Base-by-base conservation (phyloP, 768 basidiomycete genomes). In the Collybia sp. region DNA sequence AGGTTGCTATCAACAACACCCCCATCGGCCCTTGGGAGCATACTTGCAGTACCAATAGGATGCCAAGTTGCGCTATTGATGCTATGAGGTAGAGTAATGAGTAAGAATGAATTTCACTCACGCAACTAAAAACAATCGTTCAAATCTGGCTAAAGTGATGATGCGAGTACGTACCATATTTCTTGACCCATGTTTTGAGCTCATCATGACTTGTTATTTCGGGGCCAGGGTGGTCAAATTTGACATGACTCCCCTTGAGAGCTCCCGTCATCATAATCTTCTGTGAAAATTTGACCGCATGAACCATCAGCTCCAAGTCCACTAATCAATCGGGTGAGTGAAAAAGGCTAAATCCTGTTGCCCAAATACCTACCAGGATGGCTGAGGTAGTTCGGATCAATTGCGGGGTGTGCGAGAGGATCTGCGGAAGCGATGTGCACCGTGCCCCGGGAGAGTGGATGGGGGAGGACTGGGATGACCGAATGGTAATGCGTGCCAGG, bases 1-100 rank as follows among this genome's bases (percentile, higher is more conserved):
- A 57, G 46, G 6, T 48, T 37, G 30, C 11, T 40, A 42, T 45
- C 41, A 6, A 57, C 51, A 1, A 57, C 56, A n/a, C 55, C 54
- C 49, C 9, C 39, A 16, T 12, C 4, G 13, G 15, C 12, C 11
- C 35, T 43, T 13, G 41, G 33, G 2, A 12, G 12, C 17, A 34
- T 18, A 12, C 13, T 35, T 20, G 13, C n/a, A 3, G 35, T 37
- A 18, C 35, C 35, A 18, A 18, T 3, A 4, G 17, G 13, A 10
- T 37, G 35, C 35, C n/a, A 37, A 4, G 25, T 25, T 25, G 25
- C 3, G 25, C 25, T 25, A 25, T 25, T 8, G 8, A 25, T 25
- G 25, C 25, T 25, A 25, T 25, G 25, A 25, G 25, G 25, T 25
- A 25, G 8, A 25, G 8, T 25, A 3, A 25, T 25, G 25, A 25